Conservation (phyloP, 805 yeast genomes). For the Kodamaea hsintzibuensis region DNA sequence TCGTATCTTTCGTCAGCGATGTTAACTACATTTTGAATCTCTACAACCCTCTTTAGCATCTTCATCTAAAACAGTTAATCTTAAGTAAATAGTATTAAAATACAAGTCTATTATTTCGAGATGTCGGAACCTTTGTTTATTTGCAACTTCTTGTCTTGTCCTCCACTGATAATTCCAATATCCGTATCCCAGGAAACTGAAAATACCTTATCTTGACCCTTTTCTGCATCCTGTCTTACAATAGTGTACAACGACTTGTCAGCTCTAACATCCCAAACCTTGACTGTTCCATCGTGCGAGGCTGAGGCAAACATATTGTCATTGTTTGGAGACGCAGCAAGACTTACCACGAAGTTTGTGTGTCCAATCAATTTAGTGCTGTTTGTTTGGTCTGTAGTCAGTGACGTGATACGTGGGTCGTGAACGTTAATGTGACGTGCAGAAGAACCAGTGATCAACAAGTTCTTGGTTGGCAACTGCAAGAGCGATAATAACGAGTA, state of each 20-base stretch:
- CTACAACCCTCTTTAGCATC: no score
- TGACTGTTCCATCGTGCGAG: constrained; percentile 94
- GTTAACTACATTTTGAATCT: no score
- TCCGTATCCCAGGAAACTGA: constrained; percentile 81
- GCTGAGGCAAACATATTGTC: constrained; percentile 84
- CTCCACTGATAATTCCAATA: constrained; percentile 88
- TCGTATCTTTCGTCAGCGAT: no score
- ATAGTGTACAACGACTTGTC: constrained; percentile 79
- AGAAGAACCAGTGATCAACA: constrained; percentile 91
- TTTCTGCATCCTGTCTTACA: constrained; percentile 58
- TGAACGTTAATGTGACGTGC: constrained; percentile 96
- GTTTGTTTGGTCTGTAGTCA: constrained; percentile 58
- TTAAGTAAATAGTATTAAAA: background rate
- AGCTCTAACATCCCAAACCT: constrained; percentile 94
- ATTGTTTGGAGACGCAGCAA: constrained; percentile 73
- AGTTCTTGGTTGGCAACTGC: constrained; percentile 63
- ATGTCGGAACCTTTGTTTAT: constrained; percentile 51
- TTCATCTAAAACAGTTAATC: no score
- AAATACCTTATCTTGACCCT: constrained; percentile 67
- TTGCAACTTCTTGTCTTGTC: constrained; percentile 90
- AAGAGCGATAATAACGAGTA: constrained; percentile 78
- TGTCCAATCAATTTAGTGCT: constrained; percentile 77
- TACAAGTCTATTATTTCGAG: background rate
- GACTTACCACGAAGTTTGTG: constrained; percentile 81
- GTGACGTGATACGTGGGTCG: constrained; percentile 74